Conservation (phyloP, 2,329 filamentous ascomycete species). For the Rhinocladiella similis region DNA sequence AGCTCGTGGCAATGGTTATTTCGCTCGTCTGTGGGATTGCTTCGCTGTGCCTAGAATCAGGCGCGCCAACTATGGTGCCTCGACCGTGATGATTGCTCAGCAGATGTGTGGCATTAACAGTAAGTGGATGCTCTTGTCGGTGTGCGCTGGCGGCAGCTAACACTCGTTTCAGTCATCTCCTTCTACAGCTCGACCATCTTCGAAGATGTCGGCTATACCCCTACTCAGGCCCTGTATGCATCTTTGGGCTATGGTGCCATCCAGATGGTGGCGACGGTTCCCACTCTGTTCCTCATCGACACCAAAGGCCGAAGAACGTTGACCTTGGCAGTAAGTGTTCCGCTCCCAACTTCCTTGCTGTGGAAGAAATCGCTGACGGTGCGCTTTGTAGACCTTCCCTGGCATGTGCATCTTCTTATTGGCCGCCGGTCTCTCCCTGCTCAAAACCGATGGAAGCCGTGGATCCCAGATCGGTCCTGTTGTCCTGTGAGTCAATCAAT, state of each 20-base stretch:
- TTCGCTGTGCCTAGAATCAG: slow-evolving; percentile 32
- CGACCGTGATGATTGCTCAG: slow-evolving; percentile 52
- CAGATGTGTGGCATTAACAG: slow-evolving; percentile 34
- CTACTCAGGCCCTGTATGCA: slow-evolving; percentile 35
- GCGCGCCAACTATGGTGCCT: slow-evolving; percentile 31
- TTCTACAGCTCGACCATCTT: slow-evolving; percentile 2
- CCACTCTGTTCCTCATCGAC: slow-evolving; percentile 40
- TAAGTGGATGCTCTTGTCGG: not conserved
- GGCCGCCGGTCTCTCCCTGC: slow-evolving; percentile 37
- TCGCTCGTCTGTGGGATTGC: slow-evolving; percentile 39
- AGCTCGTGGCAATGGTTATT: slow-evolving; percentile 42
- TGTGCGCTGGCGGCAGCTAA: not conserved
- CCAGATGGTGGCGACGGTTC: slow-evolving; percentile 38
- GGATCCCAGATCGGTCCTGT: slow-evolving; percentile 36
- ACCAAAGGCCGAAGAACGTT: slow-evolving; percentile 38
- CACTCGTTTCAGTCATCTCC: not conserved
- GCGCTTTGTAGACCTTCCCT: slow-evolving; percentile 35
- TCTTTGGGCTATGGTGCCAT: slow-evolving; percentile 40
- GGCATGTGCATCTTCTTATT: slow-evolving; percentile 39
- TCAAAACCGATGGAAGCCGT: slow-evolving; percentile 27
- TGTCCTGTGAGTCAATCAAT: slow-evolving; percentile 25
- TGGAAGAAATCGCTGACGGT: slow-evolving; percentile 11
- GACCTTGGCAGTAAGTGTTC: slow-evolving; percentile 18
- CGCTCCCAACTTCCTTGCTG: not conserved
- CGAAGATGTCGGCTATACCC: slow-evolving; percentile 23